phyloP scores from a whole-genome alignment of 169 alveolate species.

The Blepharisma undulans region DNA sequence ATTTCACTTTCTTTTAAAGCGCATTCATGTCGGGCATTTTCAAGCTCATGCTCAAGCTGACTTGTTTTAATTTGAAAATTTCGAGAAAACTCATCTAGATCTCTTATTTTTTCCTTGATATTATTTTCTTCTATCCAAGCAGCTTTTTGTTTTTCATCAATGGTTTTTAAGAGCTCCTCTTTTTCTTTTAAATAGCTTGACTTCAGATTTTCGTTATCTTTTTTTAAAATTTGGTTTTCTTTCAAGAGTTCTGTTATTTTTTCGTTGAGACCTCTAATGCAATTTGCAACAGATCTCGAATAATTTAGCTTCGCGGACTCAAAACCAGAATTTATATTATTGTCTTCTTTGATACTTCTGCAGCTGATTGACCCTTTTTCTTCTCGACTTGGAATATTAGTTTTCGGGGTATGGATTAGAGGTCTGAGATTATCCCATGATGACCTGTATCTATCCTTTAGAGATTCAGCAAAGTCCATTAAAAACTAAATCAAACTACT shows the following conservation, averaged over 20 bases:
- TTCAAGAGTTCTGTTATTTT: not conserved
- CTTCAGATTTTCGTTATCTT: not conserved
- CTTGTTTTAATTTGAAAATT: not conserved
- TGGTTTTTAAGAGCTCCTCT: not conserved
- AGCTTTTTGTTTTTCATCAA: not conserved
- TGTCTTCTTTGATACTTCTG: not conserved
- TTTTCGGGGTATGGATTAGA: not conserved
- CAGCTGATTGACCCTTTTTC: not conserved
- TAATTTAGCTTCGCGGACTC: not conserved
- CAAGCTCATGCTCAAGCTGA: not conserved
- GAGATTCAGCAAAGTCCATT: not conserved
- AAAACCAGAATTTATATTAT: not conserved
- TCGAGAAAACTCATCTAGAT: not conserved
- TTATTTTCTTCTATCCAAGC: not conserved
- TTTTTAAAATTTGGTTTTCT: not conserved
- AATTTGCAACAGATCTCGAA: slow-evolving; percentile 8
- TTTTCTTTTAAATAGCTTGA: not conserved
- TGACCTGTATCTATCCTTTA: not conserved
- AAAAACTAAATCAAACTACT: not conserved
- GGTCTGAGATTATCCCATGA: not conserved
- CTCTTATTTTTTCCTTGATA: not conserved
- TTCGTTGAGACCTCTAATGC: slow-evolving; percentile 3
- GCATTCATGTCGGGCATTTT: not conserved
- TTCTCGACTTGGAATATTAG: not conserved
- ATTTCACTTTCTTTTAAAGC: not conserved